A percentile compares a stretch with the other conserved stretches of the same genome.
phyloP scores from a whole-genome alignment of 192 early-diverging fungal species.

The Lunasporangiospora selenospora region DNA sequence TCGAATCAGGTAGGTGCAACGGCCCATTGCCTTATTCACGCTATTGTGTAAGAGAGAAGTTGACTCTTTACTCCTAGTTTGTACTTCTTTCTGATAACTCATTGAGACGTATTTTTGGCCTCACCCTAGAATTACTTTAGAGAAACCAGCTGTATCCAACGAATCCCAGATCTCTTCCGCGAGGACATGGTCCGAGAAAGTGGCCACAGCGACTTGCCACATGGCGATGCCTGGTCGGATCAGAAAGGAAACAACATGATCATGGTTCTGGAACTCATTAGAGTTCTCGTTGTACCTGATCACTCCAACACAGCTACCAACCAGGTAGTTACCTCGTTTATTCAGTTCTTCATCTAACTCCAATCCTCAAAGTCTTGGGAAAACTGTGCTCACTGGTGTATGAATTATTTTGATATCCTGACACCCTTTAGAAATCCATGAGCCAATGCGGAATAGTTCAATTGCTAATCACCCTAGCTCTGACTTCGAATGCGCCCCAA shows the following conservation, averaged over 20 bases:
- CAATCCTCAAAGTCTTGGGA: too few relatives aligned
- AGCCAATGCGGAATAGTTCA: constrained; percentile 80
- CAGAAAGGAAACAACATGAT: constrained; percentile 90
- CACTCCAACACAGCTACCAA: constrained; percentile 88
- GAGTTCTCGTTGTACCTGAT: constrained; percentile 88
- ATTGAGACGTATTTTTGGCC: too few relatives aligned
- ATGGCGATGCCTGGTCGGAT: constrained; percentile 71
- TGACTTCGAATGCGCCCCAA: constrained; percentile 79
- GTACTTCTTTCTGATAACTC: too few relatives aligned
- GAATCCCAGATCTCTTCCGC: constrained; percentile 79
- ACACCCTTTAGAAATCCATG: constrained; percentile 73
- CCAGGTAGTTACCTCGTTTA: constrained; percentile 61
- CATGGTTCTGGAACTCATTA: constrained; percentile 87
- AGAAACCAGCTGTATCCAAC: constrained; percentile 93
- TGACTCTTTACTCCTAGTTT: too few relatives aligned
- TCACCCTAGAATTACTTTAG: constrained; percentile 93
- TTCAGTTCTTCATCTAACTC: too few relatives aligned
- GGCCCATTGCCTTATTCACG: not conserved
- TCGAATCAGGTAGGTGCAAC: constrained; percentile 87
- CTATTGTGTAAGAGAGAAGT: not conserved
- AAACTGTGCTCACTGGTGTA: too few relatives aligned
- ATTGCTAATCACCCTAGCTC: constrained; percentile 79
- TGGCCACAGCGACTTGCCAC: constrained; percentile 41
- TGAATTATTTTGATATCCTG: too few relatives aligned
- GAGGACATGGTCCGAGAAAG: constrained; percentile 50